These are phyloP conservation scores for Heliocybe sulcata DNA, from an alignment of 1,284 basidiomycete genomes.

Conservation along the genomic window DNA sequence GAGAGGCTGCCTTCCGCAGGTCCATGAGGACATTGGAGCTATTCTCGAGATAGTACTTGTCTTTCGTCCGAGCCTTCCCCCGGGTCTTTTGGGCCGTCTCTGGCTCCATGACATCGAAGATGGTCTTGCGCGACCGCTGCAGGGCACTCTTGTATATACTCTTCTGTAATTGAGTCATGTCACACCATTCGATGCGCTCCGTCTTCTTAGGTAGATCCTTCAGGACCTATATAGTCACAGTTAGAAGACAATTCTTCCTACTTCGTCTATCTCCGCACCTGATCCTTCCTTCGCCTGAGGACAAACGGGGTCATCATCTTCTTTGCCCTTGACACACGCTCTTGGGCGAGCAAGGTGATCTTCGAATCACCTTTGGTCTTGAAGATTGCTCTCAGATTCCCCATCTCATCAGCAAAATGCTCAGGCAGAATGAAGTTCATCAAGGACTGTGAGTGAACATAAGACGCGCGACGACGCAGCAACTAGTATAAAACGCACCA, in stretches of 20 bases:
- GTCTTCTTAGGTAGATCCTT: constrained; percentile 90
- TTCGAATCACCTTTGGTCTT: constrained; percentile 90
- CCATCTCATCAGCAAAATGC: constrained; percentile 74
- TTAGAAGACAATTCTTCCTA: not conserved
- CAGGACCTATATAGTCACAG: constrained; percentile 56
- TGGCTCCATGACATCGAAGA: constrained; percentile 49
- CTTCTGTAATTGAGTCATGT: constrained; percentile 82
- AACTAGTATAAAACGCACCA: constrained; percentile 49
- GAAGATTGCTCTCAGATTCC: constrained; percentile 89
- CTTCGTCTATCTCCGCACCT: constrained; percentile 34
- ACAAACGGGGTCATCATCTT: constrained; percentile 99
- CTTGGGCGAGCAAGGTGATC: constrained; percentile 80
- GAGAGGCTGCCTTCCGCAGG: constrained; percentile 89
- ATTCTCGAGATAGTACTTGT: constrained; percentile 70
- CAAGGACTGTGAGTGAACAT: constrained; percentile 59
- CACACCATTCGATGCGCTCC: constrained; percentile 91
- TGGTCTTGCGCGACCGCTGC: constrained; percentile 77
- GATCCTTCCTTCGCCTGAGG: constrained; percentile 89
- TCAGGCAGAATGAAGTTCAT: constrained; percentile 97
- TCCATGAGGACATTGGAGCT: constrained; percentile 94
- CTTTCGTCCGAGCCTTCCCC: constrained; percentile 41
- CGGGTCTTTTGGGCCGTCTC: constrained; percentile 28
- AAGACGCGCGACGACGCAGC: not conserved
- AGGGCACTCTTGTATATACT: constrained; percentile 85
- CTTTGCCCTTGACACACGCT: constrained; percentile 91